A percentile compares a stretch with the other conserved stretches of the same genome.
These are phyloP conservation scores for Coprinopsis cinerea DNA, from an alignment of 768 basidiomycete species.

Conservation along the genomic window DNA sequence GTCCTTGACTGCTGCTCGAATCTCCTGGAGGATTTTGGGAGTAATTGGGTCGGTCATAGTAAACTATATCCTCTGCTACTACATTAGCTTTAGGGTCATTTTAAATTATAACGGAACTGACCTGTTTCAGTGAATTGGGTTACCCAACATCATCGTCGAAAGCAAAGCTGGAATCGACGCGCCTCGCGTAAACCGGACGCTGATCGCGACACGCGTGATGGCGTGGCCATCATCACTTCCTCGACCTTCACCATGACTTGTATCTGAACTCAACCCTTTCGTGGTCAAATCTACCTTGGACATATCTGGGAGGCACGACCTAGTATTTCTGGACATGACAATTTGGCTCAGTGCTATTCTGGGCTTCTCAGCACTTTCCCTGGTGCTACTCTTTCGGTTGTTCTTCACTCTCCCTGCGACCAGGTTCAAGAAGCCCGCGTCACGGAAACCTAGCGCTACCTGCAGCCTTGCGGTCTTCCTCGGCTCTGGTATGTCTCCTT, in stretches of 20 bases:
- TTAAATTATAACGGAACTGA: too few species aligned
- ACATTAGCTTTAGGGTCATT: too few species aligned
- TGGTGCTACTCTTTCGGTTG: too few species aligned
- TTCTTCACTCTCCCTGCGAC: conserved; percentile 23
- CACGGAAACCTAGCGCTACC: conserved; percentile 14
- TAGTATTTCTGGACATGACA: background rate
- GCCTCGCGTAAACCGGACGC: background rate
- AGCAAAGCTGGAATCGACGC: background rate
- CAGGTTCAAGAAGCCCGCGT: conserved; percentile 1
- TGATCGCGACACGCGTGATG: conserved; percentile 7
- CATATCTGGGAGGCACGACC: too few species aligned
- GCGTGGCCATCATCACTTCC: conserved; percentile 1
- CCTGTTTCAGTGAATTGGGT: too few species aligned
- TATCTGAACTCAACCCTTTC: too few species aligned
- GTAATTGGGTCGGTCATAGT: conserved; percentile 11
- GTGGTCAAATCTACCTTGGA: too few species aligned
- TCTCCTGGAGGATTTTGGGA: conserved; percentile 25
- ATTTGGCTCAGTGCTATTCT: conserved; percentile 13
- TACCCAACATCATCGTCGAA: background rate
- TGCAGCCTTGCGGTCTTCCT: conserved; percentile 76
- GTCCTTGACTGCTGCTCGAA: conserved; percentile 61
- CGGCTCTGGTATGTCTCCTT: conserved; percentile 68
- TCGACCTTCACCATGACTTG: background rate
- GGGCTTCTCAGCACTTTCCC: too few species aligned
- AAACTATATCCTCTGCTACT: too few species aligned